Evolutionary conservation across 805 yeast genomes (phyloP), one percentile per base, ranked within the genome.

Genomic region (Ogataea methylovora): DNA sequence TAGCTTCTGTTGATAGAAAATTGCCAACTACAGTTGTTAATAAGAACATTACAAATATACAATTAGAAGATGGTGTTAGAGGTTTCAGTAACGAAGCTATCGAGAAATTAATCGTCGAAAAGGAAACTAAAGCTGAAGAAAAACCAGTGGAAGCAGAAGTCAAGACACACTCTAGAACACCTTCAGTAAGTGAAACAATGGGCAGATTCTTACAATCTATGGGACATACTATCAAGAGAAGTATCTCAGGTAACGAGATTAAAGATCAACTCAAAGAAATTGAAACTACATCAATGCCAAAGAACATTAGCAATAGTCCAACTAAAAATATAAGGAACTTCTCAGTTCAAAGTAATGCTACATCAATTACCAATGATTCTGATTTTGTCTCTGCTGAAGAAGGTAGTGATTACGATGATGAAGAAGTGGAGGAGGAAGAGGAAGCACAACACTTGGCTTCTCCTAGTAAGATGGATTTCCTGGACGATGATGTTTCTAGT

Each of bases 321-420:
- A 15, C 8, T 2, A n/a, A 20, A 8, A 20, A 39, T 13, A 18
- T 29, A 9, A 43, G 58, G 33, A 41, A 45, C 13, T 39, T 46
- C 13, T 54, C 59, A 8, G 25, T 38, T 15, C 54, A 51, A 29
- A 43, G 44, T 30, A 40, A 36, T 20, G 41, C 54, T 7, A 51
- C 54, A 8, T 46, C 58, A 8, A 33, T 41, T 20, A 46, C 45
- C 7, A 48, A 46, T 34, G 61, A 54, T 16, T 48, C 55, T 3
- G 60, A 52, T 21, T 56, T 56, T 40, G 49, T 54, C 24, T 54
- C 61, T 17, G 61, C 60, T 16, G 50, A 44, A 24, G 58, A 53
- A 32, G 56, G 52, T 13, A n/a, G n/a, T 12, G 44, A 36, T 13
- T 31, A 42, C 13, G 39, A 43, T 21, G 30, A 30, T 10, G 42